Evolutionary conservation across 192 early-diverging fungal species (phyloP), one percentile per base, ranked within the genome.

Genomic region (Physocladia obscura): DNA sequence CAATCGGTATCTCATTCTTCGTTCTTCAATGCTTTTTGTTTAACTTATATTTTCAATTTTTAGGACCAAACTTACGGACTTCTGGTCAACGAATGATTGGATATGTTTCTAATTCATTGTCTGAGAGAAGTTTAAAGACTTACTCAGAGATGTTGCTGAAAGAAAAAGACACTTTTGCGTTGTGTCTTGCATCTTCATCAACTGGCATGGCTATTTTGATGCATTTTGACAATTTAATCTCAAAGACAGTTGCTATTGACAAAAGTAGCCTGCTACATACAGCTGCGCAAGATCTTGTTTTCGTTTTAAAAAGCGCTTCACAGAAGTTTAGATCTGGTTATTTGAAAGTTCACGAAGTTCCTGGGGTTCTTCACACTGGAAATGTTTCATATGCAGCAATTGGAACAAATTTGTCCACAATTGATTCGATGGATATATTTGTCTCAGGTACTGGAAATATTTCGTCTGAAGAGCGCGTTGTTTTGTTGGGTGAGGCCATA

Each of bases 51-150:
- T n/a, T n/a, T n/a, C n/a, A n/a, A n/a, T 26, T 37, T 58, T 35
- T 31, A 78, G 69, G 71, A 60, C 75, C 75, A 22, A 48, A 40
- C 48, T 49, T 74, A 3, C 74, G 65, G 6, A 73, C 76, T 15
- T 76, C 73, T 19, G 76, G 76, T 21, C 76, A 77, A 39, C 57
- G 65, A 15, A n/a, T 49, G 4, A 62, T 77, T 26, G 76, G 76
- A 44, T 58, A 76, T 21, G 40, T 26, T 21, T 15, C 44, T 26
- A 71, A 37, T 36, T n/a, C 44, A 26, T 35, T 11, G 4, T 26
- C 29, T 44, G 8, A 34, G 19, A 21, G 6, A n/a, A 6, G 27
- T 5, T 19, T 32, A 6, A n/a, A 57, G 17, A 4, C 4, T 5
- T 49, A 34, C 19, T 31, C 34, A n/a, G 30, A 26, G 6, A 11